Conservation (phyloP, 176 grass and related monocot genomes). For the Zizania latifolia region DNA sequence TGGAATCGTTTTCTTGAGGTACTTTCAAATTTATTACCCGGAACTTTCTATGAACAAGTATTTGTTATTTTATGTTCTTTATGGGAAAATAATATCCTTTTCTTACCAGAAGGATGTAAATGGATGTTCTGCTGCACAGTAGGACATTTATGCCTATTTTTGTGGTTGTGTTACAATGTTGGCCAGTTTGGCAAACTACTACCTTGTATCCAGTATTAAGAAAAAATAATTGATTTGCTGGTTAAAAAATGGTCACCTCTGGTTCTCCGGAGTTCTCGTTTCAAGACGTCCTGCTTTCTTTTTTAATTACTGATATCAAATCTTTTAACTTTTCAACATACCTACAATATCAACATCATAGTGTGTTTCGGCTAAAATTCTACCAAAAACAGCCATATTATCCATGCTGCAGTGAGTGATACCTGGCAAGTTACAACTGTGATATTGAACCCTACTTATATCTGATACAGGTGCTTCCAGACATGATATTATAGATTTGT, state of each 20-base stretch:
- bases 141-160: background rate
- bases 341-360: background rate
- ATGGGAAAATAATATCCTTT: background rate
- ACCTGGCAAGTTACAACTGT: background rate
- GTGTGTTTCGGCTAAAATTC: background rate
- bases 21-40: constrained; percentile 17
- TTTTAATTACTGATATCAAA: background rate
- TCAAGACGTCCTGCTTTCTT: background rate
- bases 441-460: background rate
- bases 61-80: constrained; percentile 10
- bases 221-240: background rate
- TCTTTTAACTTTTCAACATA: background rate
- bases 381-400: background rate
- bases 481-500: background rate
- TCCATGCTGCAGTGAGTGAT: too few species aligned
- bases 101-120: background rate
- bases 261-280: background rate
- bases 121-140: background rate
- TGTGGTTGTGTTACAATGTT: background rate
- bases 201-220: background rate
- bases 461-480: background rate
- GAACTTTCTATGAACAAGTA: constrained; percentile 1
- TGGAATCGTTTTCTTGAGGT: constrained; percentile 99
- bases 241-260: background rate
- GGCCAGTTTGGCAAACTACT: background rate